Evolutionary conservation across 2,329 filamentous ascomycete species (phyloP).

Genomic region (Aulographum hederae): DNA sequence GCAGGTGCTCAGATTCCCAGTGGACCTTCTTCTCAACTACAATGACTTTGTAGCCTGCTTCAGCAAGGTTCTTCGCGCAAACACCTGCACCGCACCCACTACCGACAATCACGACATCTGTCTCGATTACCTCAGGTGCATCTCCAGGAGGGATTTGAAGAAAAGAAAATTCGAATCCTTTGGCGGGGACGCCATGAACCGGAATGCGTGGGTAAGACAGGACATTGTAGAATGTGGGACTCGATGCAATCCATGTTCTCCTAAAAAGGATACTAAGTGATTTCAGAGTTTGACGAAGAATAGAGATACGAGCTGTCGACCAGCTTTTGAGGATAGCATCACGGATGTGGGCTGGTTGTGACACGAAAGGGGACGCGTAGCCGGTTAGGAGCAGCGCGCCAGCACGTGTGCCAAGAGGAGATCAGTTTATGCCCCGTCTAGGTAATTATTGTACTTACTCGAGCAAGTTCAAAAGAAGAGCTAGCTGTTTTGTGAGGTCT

Average conservation of each 20-base stretch:
- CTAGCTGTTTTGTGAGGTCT: slow-evolving; percentile 29
- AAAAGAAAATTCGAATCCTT: slow-evolving; percentile 40
- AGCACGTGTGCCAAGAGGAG: slow-evolving; percentile 32
- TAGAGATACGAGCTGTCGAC: slow-evolving; percentile 36
- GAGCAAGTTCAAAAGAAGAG: slow-evolving; percentile 32
- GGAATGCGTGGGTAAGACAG: slow-evolving; percentile 41
- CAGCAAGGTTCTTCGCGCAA: slow-evolving; percentile 60
- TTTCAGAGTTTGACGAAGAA: slow-evolving; percentile 37
- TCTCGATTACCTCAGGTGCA: slow-evolving; percentile 40
- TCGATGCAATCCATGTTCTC: slow-evolving; percentile 36
- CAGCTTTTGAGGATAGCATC: slow-evolving; percentile 45
- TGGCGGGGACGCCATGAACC: slow-evolving; percentile 31
- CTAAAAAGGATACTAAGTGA: slow-evolving; percentile 36
- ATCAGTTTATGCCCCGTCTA: slow-evolving; percentile 1
- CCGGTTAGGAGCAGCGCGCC: slow-evolving; percentile 51
- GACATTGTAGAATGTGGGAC: slow-evolving; percentile 34
- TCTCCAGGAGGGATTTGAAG: slow-evolving; percentile 35
- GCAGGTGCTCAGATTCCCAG: slow-evolving; percentile 52
- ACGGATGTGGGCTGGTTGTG: slow-evolving; percentile 41
- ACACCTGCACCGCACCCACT: slow-evolving; percentile 78
- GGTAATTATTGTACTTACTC: no score
- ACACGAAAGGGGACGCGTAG: slow-evolving; percentile 41
- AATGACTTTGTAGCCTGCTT: slow-evolving; percentile 56
- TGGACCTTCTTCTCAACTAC: slow-evolving; percentile 74
- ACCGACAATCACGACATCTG: slow-evolving; percentile 72